Evolutionary conservation across 129 eudicot genomes (phyloP).

Genomic region (Apium graveolens): DNA sequence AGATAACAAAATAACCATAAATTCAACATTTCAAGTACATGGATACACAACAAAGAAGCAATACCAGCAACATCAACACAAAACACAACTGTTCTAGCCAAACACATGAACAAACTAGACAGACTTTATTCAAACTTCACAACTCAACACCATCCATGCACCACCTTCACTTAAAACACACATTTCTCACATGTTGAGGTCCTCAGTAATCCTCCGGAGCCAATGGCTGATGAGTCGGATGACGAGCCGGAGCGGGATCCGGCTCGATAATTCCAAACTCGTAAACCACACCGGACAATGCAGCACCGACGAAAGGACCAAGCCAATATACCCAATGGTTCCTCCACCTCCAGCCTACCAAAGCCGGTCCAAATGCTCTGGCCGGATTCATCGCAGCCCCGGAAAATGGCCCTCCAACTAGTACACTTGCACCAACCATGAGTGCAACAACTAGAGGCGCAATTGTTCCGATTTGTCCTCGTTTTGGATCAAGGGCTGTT

Average conservation of each 20-base stretch:
- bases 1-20: not conserved
- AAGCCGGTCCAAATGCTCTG: not conserved
- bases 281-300: not conserved
- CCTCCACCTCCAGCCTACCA: constrained; percentile 2
- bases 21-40: not conserved
- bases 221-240: constrained; percentile 52
- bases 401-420: constrained; percentile 1
- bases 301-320: not conserved
- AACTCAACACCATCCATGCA: no score
- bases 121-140: not conserved
- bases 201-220: constrained; percentile 44
- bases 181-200: not conserved
- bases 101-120: constrained; percentile 5
- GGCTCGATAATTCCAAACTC: not conserved
- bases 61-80: not conserved
- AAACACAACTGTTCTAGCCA: not conserved
- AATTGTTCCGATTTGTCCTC: not conserved
- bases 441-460: not conserved
- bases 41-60: not conserved
- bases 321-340: not conserved
- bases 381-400: not conserved
- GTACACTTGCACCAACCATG: constrained; percentile 5
- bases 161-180: not conserved
- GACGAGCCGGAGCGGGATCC: not conserved
- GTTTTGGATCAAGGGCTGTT: not conserved